Base-by-base conservation (phyloP, 1,284 basidiomycete genomes). In the Porogramme epimiltina region DNA sequence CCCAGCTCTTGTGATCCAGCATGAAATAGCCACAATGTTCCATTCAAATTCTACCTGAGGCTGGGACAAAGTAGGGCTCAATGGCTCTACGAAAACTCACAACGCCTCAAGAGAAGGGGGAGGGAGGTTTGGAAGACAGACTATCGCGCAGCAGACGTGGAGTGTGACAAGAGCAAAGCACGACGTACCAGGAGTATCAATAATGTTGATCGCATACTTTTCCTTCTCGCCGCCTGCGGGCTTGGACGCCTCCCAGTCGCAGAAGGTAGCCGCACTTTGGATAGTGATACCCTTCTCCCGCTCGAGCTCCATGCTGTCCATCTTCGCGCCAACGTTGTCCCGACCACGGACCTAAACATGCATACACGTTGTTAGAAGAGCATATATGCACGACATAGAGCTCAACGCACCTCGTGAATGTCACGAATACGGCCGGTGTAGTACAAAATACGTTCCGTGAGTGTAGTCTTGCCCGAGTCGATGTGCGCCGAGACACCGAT, bases 281-380 rank as follows among this genome's bases (percentile, higher is more conserved):
- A 99, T 99, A 25, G 97, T 99, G 66, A 99, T 99, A 43, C 96
- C 97, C 75, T 99, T 99, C 73, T 99, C 97, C 44, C 96, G 81
- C 71, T 99, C 97, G 8, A 99, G 80, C 63, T 99, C 97, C 96
- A 99, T 99, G 66, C 89, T 93, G 73, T 99, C 96, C 97, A 99
- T 99, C 79, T 99, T 99, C 22, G 96, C 97, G 45, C 96, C 97
- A 22, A 99, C 95, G 45, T 89, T 87, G 71, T 99, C 96, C 49
- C 91, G 82, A 37, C 97, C 97, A 62, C 97, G 82, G 59, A 92
- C 89, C 89, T 91, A 60, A 13, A 25, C 34, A 16, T 45, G 6
- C 18, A 5, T 8, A 5, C 20, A 39, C 25, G 13, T 45, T 47
- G 52, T 50, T 59, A 56, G 19, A 45, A 19, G 46, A 54, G 38